Evolutionary conservation across 2,329 filamentous ascomycete genomes (phyloP).

Genomic region (Zymoseptoria pseudotritici): DNA sequence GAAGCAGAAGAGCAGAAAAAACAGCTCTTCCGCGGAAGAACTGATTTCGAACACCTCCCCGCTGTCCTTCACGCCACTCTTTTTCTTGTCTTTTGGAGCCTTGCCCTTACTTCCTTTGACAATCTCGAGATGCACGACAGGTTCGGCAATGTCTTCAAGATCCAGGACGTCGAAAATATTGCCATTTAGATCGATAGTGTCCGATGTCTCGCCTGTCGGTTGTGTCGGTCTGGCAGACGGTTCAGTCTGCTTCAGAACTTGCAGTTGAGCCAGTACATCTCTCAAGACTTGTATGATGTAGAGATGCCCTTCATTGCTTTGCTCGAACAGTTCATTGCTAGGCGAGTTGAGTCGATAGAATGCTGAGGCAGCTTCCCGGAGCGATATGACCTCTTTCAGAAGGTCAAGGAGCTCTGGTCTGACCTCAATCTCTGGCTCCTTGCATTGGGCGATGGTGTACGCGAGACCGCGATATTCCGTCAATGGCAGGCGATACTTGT

Average conservation of each 20-base stretch:
- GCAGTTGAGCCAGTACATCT: background rate
- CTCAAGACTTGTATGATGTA: constrained; percentile 3
- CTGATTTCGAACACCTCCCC: background rate
- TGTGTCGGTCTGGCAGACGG: background rate
- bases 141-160: constrained; percentile 1
- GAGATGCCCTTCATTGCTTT: constrained; percentile 2
- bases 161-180: background rate
- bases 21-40: constrained; percentile 1
- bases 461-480: constrained; percentile 1
- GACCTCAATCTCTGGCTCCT: background rate
- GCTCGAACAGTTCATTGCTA: constrained; percentile 1
- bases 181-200: background rate
- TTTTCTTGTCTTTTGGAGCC: background rate
- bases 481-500: constrained; percentile 2
- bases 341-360: constrained; percentile 1
- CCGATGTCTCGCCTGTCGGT: background rate
- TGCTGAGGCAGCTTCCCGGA: constrained; percentile 2
- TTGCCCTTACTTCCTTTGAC: background rate
- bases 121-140: background rate
- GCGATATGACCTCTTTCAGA: constrained; percentile 1
- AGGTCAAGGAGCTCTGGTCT: constrained; percentile 1
- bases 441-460: background rate
- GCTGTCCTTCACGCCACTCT: background rate
- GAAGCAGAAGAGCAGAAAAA: constrained; percentile 3
- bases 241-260: background rate